Percentiles rank a stretch among this genome's conserved stretches.
Conservation (phyloP, 2,329 filamentous ascomycete species). For the Aspergillus vadensis region DNA sequence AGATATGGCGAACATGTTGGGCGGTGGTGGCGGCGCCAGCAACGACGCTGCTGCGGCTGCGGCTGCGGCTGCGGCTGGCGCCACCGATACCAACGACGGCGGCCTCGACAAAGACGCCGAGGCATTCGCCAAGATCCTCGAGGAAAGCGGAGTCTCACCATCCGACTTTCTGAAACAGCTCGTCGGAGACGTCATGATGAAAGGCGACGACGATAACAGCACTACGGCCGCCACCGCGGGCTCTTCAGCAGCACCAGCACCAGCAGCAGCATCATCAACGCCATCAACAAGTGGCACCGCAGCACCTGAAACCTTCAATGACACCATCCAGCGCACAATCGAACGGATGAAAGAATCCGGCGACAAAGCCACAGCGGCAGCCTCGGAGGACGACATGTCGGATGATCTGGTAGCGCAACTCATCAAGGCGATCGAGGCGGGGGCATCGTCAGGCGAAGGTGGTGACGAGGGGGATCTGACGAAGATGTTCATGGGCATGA, state of each 20-base stretch:
- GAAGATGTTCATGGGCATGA: conserved; percentile 95
- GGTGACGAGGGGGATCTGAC: conserved; percentile 82
- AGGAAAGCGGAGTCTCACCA: conserved; percentile 37
- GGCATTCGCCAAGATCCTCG: conserved; percentile 39
- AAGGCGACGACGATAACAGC: conserved; percentile 16
- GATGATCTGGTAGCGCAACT: conserved; percentile 91
- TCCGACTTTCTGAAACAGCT: conserved; percentile 41
- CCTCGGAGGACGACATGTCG: conserved; percentile 63
- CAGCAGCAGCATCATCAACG: conserved; percentile 10
- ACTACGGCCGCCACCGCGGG: conserved; percentile 26
- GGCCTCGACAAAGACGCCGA: conserved; percentile 37
- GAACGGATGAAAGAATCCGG: conserved; percentile 91
- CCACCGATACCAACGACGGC: conserved; percentile 23
- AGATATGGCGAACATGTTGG: conserved; percentile 82
- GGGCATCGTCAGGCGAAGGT: conserved; percentile 50
- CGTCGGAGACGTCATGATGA: conserved; percentile 38
- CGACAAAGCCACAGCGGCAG: conserved; percentile 77
- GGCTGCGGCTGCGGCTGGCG: conserved; percentile 25
- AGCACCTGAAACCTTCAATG: conserved; percentile 75
- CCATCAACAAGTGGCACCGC: conserved; percentile 20
- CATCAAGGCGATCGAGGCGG: conserved; percentile 80
- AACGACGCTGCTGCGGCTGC: conserved; percentile 5
- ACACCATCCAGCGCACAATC: conserved; percentile 92
- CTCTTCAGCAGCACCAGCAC: conserved; percentile 12
- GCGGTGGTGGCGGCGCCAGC: conserved; percentile 29